Conservation (phyloP, 768 basidiomycete genomes). For the Pholiota microspora region DNA sequence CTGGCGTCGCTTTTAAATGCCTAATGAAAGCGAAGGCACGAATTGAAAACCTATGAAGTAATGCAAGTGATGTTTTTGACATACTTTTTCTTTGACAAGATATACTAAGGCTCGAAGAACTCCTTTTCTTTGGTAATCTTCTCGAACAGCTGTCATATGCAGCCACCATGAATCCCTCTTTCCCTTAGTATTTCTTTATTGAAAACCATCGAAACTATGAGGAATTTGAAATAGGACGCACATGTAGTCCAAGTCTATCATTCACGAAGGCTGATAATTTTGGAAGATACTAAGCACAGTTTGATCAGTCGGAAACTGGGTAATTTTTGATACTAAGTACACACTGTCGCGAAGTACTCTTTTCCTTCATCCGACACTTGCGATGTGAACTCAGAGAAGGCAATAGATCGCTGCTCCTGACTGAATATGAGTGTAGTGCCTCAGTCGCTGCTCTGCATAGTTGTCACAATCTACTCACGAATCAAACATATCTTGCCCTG, state of each 20-base stretch:
- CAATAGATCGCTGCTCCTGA: constrained; percentile 25
- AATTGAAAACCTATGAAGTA: background rate
- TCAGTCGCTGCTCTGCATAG: background rate
- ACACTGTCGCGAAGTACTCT: constrained; percentile 23
- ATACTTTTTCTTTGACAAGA: constrained; percentile 22
- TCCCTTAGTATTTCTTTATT: constrained; percentile 15
- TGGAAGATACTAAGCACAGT: background rate
- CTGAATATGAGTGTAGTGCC: constrained; percentile 8
- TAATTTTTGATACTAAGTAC: background rate
- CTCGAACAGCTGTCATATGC: constrained; percentile 25
- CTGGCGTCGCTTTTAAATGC: background rate
- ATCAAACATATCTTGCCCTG: constrained; percentile 28
- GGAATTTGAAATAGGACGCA: background rate
- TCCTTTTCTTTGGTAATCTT: constrained; percentile 24
- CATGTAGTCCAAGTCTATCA: background rate
- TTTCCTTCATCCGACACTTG: constrained; percentile 21
- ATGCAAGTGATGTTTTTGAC: background rate
- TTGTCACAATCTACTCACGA: constrained; percentile 19
- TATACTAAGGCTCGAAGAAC: constrained; percentile 24
- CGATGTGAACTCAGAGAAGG: constrained; percentile 24
- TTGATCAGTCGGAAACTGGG: background rate
- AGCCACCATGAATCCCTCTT: constrained; percentile 27
- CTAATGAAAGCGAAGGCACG: background rate
- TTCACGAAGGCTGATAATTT: background rate
- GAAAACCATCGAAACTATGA: background rate